phyloP scores from a whole-genome alignment of 2,329 filamentous ascomycete genomes.

The Colletotrichum melonis region DNA sequence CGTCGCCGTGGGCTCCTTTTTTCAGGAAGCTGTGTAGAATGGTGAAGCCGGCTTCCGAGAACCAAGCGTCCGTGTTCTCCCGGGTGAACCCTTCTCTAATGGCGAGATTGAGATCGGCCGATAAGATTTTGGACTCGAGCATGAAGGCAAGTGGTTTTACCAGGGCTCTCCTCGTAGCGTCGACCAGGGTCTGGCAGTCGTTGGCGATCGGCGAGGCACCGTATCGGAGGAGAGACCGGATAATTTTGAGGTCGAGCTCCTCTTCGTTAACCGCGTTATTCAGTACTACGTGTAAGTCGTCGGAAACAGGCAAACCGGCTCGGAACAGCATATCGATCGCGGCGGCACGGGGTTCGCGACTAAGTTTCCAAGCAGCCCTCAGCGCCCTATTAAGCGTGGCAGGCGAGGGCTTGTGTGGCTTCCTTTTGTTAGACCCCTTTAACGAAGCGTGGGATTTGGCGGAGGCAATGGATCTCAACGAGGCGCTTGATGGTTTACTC shows the following conservation, averaged over 20 bases:
- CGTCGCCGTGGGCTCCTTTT: slow-evolving; percentile 59
- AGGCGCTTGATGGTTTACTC: slow-evolving; percentile 33
- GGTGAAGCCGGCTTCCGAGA: slow-evolving; percentile 57
- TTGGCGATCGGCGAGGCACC: slow-evolving; percentile 65
- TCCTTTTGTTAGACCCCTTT: slow-evolving; percentile 28
- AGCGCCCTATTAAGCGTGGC: slow-evolving; percentile 61
- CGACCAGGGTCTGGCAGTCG: slow-evolving; percentile 63
- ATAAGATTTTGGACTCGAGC: slow-evolving; percentile 52
- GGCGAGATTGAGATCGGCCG: slow-evolving; percentile 55
- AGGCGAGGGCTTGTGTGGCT: slow-evolving; percentile 57
- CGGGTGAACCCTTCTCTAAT: slow-evolving; percentile 59
- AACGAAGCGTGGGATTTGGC: neutral
- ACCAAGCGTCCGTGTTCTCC: slow-evolving; percentile 55
- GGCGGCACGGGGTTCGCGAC: slow-evolving; percentile 58
- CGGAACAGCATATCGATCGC: slow-evolving; percentile 63
- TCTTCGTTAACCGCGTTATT: slow-evolving; percentile 65
- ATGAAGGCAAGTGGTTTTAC: slow-evolving; percentile 54
- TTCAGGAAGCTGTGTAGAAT: slow-evolving; percentile 60
- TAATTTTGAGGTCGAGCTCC: slow-evolving; percentile 41
- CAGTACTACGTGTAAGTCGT: slow-evolving; percentile 63
- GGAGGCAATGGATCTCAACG: neutral
- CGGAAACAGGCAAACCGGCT: slow-evolving; percentile 59
- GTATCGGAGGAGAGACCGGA: slow-evolving; percentile 42
- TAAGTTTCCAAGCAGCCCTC: slow-evolving; percentile 65
- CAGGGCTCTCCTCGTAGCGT: slow-evolving; percentile 55